Base-by-base conservation (phyloP, 306 rosid genomes). In the Vachellia collinsii region DNA sequence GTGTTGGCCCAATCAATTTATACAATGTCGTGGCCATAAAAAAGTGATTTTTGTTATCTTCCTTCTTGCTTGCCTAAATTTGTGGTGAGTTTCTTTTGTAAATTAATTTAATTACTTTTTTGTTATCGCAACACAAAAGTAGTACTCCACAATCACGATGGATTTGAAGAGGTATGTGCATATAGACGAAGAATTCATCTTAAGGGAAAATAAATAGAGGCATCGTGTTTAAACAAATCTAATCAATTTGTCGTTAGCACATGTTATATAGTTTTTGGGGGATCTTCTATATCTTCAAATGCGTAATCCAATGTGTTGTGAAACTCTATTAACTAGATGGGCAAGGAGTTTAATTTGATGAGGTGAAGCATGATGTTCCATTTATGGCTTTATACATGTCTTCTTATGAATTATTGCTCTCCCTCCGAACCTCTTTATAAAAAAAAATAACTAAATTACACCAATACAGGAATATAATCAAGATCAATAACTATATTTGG, bases 21-120 rank as follows among this genome's bases (percentile, higher is more conserved):
- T 41, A 75, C 80, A 84, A 74, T 25, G 64, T 29, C 19, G n/a
- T 62, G 38, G 41, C 19, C 37, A 78, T 56, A 37, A 86, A 56
- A 56, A 89, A 89, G 86, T 74, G 68, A 77, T 79, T 23, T 76
- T 85, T 86, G 83, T 86, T 84, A 68, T 84, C 79, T 86, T 78
- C 84, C 83, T 78, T 85, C n/a, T 62, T 13, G 25, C 68, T 67
- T 78, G 76, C 75, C 74, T 70, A 64, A 83, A 81, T 81, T 85
- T 73, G 83, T 72, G 80, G 62, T 77, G 71, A 9, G 46, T 78
- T 72, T 19, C 66, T 56, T 74, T 20, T 56, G 63, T 56, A 56
- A 59, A 7, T 9, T 59, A 59, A 70, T 59, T 69, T 47, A 58
- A 75, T 69, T 75, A 22, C 20, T 29, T 75, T 34, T 71, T 43